Percentiles rank a stretch among this genome's conserved stretches.
Conservation (phyloP, 2,329 filamentous ascomycete genomes). For the Colletotrichum neosansevieriae region DNA sequence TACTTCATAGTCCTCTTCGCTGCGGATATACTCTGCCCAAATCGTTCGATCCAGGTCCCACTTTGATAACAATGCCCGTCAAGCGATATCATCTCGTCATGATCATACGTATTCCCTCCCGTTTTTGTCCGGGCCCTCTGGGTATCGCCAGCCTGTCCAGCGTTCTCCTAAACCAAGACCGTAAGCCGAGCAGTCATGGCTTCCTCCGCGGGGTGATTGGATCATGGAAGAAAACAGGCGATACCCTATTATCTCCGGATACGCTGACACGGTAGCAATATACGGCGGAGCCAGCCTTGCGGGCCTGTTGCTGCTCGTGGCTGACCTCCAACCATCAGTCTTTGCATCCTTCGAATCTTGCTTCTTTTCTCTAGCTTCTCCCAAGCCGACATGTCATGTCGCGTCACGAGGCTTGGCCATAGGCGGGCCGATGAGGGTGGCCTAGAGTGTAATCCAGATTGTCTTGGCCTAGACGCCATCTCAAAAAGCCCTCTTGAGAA, state of each 20-base stretch:
- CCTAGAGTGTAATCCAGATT: background rate
- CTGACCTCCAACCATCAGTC: background rate
- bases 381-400: background rate
- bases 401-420: constrained; percentile 19
- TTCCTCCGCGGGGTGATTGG: background rate
- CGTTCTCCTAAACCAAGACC: too few species aligned
- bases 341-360: background rate
- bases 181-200: too few species aligned
- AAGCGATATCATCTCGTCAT: too few species aligned
- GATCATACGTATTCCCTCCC: too few species aligned
- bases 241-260: background rate
- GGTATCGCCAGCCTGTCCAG: too few species aligned
- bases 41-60: constrained; percentile 25
- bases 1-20: constrained; percentile 1
- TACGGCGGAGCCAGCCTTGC: constrained; percentile 10
- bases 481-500: background rate
- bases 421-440: constrained; percentile 6
- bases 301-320: background rate
- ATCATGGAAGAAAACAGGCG: background rate
- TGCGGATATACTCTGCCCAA: constrained; percentile 16
- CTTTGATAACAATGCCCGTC: constrained; percentile 10
- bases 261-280: background rate
- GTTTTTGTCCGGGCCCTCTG: too few species aligned
- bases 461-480: constrained; percentile 2
- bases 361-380: background rate